Conservation (phyloP, 139 green algal species). For the Tetradesmus lagerheimii region DNA sequence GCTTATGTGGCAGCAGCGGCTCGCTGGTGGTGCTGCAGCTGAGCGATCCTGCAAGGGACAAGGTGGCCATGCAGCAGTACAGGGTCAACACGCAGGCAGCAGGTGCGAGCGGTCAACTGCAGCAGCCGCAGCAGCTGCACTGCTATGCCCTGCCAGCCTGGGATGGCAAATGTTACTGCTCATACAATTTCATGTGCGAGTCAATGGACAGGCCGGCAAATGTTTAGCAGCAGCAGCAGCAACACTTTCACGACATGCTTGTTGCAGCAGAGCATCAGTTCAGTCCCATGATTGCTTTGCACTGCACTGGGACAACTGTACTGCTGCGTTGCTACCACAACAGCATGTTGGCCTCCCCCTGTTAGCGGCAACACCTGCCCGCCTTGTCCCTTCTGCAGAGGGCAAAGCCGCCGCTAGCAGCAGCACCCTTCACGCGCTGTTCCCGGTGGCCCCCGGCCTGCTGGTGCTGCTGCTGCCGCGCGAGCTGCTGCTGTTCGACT, state of each 20-base stretch:
- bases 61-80: slow-evolving; percentile 65
- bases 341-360: too few relatives aligned
- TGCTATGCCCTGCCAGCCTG: not conserved
- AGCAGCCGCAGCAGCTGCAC: slow-evolving; percentile 1
- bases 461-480: slow-evolving; percentile 80
- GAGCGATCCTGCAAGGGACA: slow-evolving; percentile 42
- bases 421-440: slow-evolving; percentile 63
- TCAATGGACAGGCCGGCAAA: too few relatives aligned
- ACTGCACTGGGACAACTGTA: too few relatives aligned
- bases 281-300: too few relatives aligned
- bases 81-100: slow-evolving; percentile 48
- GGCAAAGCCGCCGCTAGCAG: not conserved
- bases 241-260: too few relatives aligned
- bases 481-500: slow-evolving; percentile 86
- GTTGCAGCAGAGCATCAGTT: too few relatives aligned
- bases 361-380: not conserved
- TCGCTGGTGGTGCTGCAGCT: slow-evolving; percentile 69
- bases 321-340: too few relatives aligned
- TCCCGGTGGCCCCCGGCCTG: slow-evolving; percentile 67
- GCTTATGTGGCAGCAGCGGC: slow-evolving; percentile 66
- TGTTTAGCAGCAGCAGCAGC: too few relatives aligned
- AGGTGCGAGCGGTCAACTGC: not conserved
- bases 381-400: not conserved
- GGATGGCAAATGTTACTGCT: too few relatives aligned
- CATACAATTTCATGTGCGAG: too few relatives aligned